A percentile compares a stretch with the other conserved stretches of the same genome.
These are phyloP conservation scores for Carex sylvatica DNA, from an alignment of 202 grass and related monocot species.

Conservation along the genomic window DNA sequence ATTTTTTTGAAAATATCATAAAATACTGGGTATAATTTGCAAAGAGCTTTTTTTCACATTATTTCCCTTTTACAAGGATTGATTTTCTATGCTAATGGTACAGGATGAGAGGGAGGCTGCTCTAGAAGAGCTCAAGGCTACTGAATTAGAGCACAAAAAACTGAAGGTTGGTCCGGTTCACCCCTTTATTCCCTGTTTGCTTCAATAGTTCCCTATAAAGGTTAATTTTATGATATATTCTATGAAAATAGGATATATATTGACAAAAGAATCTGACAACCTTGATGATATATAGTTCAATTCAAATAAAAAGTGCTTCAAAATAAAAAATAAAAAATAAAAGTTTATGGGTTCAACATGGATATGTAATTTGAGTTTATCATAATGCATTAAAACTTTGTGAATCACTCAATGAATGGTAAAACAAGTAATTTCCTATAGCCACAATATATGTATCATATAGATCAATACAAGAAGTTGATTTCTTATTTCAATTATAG, in stretches of 20 bases:
- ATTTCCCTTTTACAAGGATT: background rate
- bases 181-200: background rate
- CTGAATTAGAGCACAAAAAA: slow-evolving; percentile 71
- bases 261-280: background rate
- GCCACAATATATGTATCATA: background rate
- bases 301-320: background rate
- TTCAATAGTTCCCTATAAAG: slow-evolving; percentile 20
- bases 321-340: background rate
- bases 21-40: background rate
- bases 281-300: background rate
- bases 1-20: slow-evolving; percentile 4
- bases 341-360: background rate
- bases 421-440: background rate
- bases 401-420: background rate
- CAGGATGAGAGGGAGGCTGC: slow-evolving; percentile 83
- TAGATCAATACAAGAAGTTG: background rate
- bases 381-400: background rate
- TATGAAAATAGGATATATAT: background rate
- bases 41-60: background rate
- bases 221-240: background rate
- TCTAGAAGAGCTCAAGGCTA: slow-evolving; percentile 60
- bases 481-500: background rate
- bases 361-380: slow-evolving; percentile 7
- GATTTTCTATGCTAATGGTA: background rate
- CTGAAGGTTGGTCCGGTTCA: slow-evolving; percentile 52